A percentile compares a stretch with the other conserved stretches of the same genome.
These are phyloP conservation scores for Aspergillus ochraceoroseus DNA, from an alignment of 2,329 filamentous ascomycete genomes.

Conservation along the genomic window DNA sequence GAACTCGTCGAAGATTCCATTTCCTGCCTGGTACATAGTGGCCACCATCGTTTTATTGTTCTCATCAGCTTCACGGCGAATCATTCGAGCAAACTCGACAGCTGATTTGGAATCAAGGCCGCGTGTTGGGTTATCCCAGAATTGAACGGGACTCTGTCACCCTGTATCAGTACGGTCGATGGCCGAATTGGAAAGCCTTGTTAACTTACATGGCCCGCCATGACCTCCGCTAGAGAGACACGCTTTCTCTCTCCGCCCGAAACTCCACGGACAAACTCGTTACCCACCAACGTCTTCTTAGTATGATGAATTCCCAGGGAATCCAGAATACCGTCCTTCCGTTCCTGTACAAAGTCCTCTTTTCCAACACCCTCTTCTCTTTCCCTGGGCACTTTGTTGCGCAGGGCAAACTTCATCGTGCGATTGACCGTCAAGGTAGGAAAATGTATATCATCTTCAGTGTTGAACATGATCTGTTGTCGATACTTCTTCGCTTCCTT, in stretches of 20 bases:
- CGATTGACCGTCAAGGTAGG: constrained; percentile 68
- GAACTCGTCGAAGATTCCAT: constrained; percentile 63
- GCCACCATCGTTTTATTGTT: constrained; percentile 56
- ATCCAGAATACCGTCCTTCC: constrained; percentile 32
- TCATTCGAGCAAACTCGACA: constrained; percentile 53
- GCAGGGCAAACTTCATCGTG: constrained; percentile 66
- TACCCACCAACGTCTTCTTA: constrained; percentile 59
- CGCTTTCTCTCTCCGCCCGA: constrained; percentile 65
- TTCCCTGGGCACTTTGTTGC: constrained; percentile 41
- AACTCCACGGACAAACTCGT: constrained; percentile 61
- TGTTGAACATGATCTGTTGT: constrained; percentile 61
- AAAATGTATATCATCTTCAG: constrained; percentile 70
- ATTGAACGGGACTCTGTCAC: constrained; percentile 48
- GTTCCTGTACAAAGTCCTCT: constrained; percentile 30
- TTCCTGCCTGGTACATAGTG: constrained; percentile 64
- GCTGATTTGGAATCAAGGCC: constrained; percentile 63
- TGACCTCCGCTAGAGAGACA: constrained; percentile 59
- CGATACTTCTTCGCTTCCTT: constrained; percentile 42
- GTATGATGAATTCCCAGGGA: constrained; percentile 47
- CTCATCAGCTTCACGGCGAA: constrained; percentile 58
- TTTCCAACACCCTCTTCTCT: constrained; percentile 24
- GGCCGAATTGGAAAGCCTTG: not conserved
- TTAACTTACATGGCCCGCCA: constrained; percentile 48
- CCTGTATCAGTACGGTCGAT: not conserved
- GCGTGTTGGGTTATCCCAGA: constrained; percentile 63